Conservation (phyloP, 1,284 basidiomycete genomes). For the Malassezia sp. region DNA sequence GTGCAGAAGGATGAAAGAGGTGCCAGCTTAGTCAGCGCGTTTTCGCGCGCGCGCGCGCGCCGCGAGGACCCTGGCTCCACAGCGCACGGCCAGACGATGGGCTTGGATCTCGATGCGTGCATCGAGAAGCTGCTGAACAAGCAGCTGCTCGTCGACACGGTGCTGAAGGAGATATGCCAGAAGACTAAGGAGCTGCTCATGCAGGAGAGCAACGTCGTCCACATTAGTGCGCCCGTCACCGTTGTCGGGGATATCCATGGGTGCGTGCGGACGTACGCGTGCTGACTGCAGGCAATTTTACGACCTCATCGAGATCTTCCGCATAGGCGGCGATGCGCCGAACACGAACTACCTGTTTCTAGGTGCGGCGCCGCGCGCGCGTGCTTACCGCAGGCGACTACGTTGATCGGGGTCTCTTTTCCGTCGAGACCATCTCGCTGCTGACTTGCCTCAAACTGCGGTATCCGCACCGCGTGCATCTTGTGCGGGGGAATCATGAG, state of each 20-base stretch:
- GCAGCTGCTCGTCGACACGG: conserved; percentile 42
- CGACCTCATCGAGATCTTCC: conserved; percentile 96
- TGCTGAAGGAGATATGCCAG: conserved; percentile 45
- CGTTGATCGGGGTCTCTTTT: conserved; percentile 92
- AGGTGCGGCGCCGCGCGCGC: conserved; percentile 8
- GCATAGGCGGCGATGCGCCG: conserved; percentile 92
- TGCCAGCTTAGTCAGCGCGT: conserved; percentile 2
- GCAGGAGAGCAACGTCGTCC: conserved; percentile 96
- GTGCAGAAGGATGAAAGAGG: background rate
- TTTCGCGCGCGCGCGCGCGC: too few relatives aligned
- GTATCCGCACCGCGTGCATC: conserved; percentile 90
- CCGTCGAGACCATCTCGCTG: conserved; percentile 94
- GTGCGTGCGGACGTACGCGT: conserved; percentile 49
- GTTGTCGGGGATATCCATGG: conserved; percentile 99
- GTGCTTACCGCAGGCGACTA: conserved; percentile 65
- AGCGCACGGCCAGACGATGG: conserved; percentile 20
- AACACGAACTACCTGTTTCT: conserved; percentile 79
- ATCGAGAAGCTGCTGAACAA: conserved; percentile 43
- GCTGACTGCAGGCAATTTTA: conserved; percentile 71
- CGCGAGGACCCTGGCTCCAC: background rate
- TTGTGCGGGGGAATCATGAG: conserved; percentile 97
- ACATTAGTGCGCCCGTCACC: conserved; percentile 93
- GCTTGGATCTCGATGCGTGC: conserved; percentile 44
- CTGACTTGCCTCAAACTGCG: conserved; percentile 91
- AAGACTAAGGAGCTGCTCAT: conserved; percentile 62